Evolutionary conservation across 306 rosid genomes (phyloP).

Genomic region (Trifolium subterraneum): DNA sequence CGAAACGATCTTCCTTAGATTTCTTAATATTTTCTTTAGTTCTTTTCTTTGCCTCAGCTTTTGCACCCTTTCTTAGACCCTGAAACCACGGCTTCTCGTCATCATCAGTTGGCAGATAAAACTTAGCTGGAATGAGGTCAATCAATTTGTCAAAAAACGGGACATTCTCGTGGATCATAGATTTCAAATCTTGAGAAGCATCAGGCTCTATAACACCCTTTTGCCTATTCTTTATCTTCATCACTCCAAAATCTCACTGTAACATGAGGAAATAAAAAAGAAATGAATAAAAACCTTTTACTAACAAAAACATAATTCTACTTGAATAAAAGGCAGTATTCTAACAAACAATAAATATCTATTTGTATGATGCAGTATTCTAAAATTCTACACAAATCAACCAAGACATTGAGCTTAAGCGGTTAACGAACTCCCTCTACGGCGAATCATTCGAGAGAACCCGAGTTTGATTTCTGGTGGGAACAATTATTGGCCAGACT

Average conservation of each 20-base stretch:
- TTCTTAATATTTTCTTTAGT: conserved; percentile 75
- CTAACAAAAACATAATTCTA: too few relatives aligned
- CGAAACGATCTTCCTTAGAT: conserved; percentile 69
- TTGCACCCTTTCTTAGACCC: conserved; percentile 71
- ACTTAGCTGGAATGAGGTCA: conserved; percentile 82
- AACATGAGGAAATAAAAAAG: background rate
- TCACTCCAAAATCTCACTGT: background rate
- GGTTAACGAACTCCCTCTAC: too few relatives aligned
- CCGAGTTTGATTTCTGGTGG: too few relatives aligned
- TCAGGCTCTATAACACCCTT: background rate
- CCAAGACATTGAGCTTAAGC: too few relatives aligned
- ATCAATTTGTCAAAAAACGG: conserved; percentile 76
- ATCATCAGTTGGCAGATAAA: conserved; percentile 64
- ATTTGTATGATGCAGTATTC: background rate
- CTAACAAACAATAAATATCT: too few relatives aligned
- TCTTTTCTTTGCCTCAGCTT: conserved; percentile 33
- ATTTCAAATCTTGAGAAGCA: conserved; percentile 46
- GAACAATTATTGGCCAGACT: too few relatives aligned
- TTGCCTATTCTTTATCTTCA: conserved; percentile 14
- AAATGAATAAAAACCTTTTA: too few relatives aligned
- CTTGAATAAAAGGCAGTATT: too few relatives aligned
- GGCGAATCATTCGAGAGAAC: too few relatives aligned
- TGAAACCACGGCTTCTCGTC: conserved; percentile 82
- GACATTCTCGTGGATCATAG: conserved; percentile 61
- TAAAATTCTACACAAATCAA: background rate